Conservation (phyloP, 2,329 filamentous ascomycete genomes). For the Fusarium fracticaudum region DNA sequence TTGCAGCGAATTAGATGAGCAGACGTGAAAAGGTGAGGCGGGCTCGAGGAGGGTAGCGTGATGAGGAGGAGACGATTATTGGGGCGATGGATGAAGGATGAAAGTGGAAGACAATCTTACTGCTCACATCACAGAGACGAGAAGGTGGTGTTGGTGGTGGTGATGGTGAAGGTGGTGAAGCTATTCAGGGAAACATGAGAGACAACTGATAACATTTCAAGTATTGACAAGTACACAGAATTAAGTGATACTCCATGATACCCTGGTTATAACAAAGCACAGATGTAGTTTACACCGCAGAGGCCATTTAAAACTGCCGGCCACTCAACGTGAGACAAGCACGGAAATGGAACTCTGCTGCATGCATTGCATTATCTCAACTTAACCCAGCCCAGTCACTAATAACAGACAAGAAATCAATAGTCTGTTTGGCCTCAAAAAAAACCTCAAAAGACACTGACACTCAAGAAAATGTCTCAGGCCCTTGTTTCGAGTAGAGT, state of each 20-base stretch:
- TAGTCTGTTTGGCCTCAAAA: constrained; percentile 9
- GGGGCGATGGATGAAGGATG: constrained; percentile 33
- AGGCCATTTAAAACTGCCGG: background rate
- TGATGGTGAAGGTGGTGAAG: constrained; percentile 7
- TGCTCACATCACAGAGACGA: constrained; percentile 9
- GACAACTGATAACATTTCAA: background rate
- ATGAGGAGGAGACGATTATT: constrained; percentile 33
- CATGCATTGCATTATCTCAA: background rate
- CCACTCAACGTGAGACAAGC: background rate
- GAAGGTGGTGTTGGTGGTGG: background rate
- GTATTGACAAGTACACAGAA: background rate
- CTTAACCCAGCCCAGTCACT: background rate
- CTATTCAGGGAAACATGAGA: constrained; percentile 21
- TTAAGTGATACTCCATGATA: background rate
- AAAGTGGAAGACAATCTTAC: constrained; percentile 4
- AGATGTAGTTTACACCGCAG: background rate
- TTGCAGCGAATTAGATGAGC: constrained; percentile 14
- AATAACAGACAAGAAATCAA: constrained; percentile 5
- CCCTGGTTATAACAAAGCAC: background rate
- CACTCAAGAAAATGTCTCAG: constrained; percentile 1
- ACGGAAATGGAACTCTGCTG: background rate
- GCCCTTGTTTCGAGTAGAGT: constrained; percentile 20
- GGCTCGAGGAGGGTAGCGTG: constrained; percentile 31
- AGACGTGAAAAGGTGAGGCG: constrained; percentile 30
- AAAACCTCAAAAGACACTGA: background rate